Base-by-base conservation (phyloP, 1,284 basidiomycete genomes). In the Inonotus obliquus region DNA sequence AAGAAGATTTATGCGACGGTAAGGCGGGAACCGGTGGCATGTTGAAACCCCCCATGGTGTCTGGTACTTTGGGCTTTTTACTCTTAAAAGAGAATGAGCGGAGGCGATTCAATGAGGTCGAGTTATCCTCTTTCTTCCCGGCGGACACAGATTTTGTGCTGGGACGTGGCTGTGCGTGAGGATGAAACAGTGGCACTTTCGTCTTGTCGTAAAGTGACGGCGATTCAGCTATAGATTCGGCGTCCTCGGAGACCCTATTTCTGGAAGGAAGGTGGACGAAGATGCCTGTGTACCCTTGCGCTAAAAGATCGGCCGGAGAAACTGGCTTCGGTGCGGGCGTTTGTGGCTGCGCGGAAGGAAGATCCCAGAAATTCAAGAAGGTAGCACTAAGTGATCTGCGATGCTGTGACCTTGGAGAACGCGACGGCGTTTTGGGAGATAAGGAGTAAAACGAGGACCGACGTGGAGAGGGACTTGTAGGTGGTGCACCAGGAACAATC, bases 401-500 rank as follows among this genome's bases (percentile, higher is more conserved):
- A 32, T 25, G 41, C 60, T 66, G 65, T 62, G 70, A 68, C 70
- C 21, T 70, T 66, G 65, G 69, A 21, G 47, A 49, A 47, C 61
- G 61, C 21, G 38, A 37, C 62, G 64, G 62, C 57, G 67, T 66
- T 35, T 65, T 65, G 25, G 25, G 67, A 69, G 41, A 69, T 11
- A 52, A 14, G 64, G 32, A 79, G 76, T 52, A 51, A 29, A 57
- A 61, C 11, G 54, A 49, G 17, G 54, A 48, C 1, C 44, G 38
- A 49, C 75, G 74, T 5, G 79, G 81, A 62, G 80, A 77, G 80
- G 76, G 10, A n/a, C 54, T 44, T 32, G 53, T 23, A 19, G 58
- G 49, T 21, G 87, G 87, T 14, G 87, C 84, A 14, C 87, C 87
- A 4, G 87, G 87, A 53, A 85, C 82, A 57, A 89, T 84, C 65